Percentiles rank a stretch among this genome's conserved stretches.
Conservation (phyloP, 2,329 filamentous ascomycete species). For the Venturia effusa region DNA sequence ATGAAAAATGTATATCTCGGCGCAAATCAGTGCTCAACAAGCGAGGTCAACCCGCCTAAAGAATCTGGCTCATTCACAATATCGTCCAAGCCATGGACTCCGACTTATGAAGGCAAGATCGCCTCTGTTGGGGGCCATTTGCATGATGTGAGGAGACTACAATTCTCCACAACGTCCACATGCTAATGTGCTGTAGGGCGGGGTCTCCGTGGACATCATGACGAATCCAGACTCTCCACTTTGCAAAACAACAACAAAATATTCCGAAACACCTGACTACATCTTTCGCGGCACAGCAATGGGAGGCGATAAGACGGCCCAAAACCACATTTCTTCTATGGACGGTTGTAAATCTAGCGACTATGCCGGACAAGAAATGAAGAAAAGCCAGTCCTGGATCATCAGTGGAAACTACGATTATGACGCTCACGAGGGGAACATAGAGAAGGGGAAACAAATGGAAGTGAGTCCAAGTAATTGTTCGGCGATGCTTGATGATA, state of each 20-base stretch:
- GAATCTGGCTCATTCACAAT: conserved; percentile 9
- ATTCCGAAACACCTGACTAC: conserved; percentile 7
- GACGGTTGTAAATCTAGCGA: background rate
- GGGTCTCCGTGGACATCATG: background rate
- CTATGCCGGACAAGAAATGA: background rate
- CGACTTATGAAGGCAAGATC: conserved; percentile 11
- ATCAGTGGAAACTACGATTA: conserved; percentile 11
- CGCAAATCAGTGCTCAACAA: conserved; percentile 7
- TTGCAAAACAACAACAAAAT: conserved; percentile 3
- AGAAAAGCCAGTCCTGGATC: conserved; percentile 7
- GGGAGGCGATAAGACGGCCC: background rate
- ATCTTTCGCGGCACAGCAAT: background rate
- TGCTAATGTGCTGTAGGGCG: background rate
- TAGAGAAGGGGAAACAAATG: background rate
- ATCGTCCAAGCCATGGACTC: conserved; percentile 1
- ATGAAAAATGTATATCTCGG: conserved; percentile 9
- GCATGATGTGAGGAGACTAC: background rate
- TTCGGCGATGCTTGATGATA: background rate
- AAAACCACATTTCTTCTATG: conserved; percentile 9
- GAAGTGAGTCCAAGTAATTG: background rate
- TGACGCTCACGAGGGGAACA: background rate
- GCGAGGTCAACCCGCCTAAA: conserved; percentile 3
- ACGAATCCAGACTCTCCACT: background rate
- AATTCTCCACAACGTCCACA: background rate
- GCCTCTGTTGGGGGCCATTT: background rate